Evolutionary conservation across 768 basidiomycete genomes (phyloP).

Genomic region (Pleurotus tuoliensis): DNA sequence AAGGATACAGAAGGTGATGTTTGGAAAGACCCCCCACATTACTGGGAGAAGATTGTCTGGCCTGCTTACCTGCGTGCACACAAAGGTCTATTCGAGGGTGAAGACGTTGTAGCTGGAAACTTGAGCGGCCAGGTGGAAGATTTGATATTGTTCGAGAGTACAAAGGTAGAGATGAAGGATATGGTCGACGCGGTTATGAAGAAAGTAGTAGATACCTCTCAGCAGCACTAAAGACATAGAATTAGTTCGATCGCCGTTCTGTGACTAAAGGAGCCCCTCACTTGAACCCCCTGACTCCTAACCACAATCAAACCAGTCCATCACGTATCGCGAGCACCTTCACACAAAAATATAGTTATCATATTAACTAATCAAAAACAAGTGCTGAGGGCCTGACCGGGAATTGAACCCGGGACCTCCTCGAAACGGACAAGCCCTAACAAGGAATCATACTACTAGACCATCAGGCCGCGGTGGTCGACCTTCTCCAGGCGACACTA

Average conservation of each 20-base stretch:
- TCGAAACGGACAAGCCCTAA: slow-evolving; percentile 49
- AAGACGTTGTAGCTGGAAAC: background rate
- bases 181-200: background rate
- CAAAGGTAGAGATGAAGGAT: background rate
- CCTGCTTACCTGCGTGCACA: background rate
- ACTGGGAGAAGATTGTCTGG: slow-evolving; percentile 3
- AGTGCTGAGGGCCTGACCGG: slow-evolving; percentile 33
- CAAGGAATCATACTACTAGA: slow-evolving; percentile 68
- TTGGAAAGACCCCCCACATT: background rate
- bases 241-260: too few species aligned
- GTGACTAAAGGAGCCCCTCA: too few species aligned
- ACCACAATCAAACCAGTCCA: background rate
- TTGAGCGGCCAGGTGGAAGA: background rate
- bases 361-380: too few species aligned
- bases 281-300: too few species aligned
- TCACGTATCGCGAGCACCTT: background rate
- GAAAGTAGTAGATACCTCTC: background rate
- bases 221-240: too few species aligned
- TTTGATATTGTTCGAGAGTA: background rate
- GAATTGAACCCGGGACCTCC: slow-evolving; percentile 90
- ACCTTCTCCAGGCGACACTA: too few species aligned
- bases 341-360: too few species aligned
- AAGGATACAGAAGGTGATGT: background rate
- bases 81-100: background rate
- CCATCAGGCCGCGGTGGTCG: slow-evolving; percentile 40